A percentile compares a stretch with the other conserved stretches of the same genome.
Evolutionary conservation across 176 grass and related monocot genomes (phyloP).

Genomic region (Carex parvula): DNA sequence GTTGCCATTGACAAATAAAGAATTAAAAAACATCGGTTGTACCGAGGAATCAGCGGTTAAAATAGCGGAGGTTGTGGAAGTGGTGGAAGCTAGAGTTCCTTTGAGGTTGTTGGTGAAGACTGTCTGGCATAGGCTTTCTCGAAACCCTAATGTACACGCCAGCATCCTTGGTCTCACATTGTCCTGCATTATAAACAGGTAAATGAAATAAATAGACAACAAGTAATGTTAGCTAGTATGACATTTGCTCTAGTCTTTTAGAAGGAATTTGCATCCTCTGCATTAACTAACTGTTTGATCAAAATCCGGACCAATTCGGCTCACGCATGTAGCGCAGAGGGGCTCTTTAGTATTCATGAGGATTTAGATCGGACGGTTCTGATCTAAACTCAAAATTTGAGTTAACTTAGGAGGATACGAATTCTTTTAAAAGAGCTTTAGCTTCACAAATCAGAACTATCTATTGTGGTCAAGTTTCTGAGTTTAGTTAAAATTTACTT

Average conservation of each 20-base stretch:
- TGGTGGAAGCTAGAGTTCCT: not conserved
- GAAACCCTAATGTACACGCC: conserved; percentile 71
- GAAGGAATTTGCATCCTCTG: not conserved
- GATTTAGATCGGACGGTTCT: too few species aligned
- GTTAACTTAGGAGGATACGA: too few species aligned
- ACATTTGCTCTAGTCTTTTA: too few species aligned
- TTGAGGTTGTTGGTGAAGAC: conserved; percentile 35
- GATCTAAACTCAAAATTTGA: too few species aligned
- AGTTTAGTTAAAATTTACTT: not conserved
- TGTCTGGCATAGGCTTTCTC: conserved; percentile 50
- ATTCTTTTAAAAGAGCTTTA: not conserved
- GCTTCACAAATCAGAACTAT: not conserved
- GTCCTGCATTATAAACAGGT: conserved; percentile 59
- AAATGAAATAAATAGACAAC: not conserved
- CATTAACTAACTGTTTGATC: too few species aligned
- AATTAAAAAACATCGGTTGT: not conserved
- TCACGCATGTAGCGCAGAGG: too few species aligned
- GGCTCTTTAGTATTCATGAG: too few species aligned
- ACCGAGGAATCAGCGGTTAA: not conserved
- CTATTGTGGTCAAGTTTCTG: not conserved
- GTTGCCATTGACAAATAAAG: not conserved
- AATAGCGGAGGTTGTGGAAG: conserved; percentile 25
- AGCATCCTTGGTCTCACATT: conserved; percentile 61
- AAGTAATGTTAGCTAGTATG: not conserved
- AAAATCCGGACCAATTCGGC: too few species aligned